Base-by-base conservation (phyloP, 2,329 filamentous ascomycete species). In the Chaetoscypha palmicola region DNA sequence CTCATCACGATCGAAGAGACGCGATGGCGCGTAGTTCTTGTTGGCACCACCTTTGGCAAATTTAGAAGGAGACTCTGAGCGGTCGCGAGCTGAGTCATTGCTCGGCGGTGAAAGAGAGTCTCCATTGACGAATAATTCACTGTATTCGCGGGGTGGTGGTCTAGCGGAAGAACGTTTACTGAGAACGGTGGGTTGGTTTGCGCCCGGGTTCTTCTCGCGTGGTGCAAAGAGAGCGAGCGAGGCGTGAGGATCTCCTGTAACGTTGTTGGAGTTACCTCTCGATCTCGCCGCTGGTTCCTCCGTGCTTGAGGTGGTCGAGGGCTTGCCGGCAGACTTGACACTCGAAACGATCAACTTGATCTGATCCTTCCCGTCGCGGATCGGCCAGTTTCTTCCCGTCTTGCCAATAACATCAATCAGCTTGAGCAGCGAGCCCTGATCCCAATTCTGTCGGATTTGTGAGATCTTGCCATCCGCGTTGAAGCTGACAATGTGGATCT, bases 401-500 rank as follows among this genome's bases (percentile, higher is more conserved):
- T 82, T 83, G 58, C 92, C 91, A 65, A 98, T 97, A 45, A 96
- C 81, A 50, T 96, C 90, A 52, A 96, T 76, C 65, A 94, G 84
- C 69, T 92, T 97, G 54, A 98, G 77, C 31, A 98, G 77, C 42
- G 88, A 84, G 49, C 82, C 90, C 66, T 98, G 92, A 64, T 98
- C 92, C 92, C 92, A 98, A 64, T 84, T 87, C 55, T 91, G 79
- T 56, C 91, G 86, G 52, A 97, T 86, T 64, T 92, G 87, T 47
- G 76, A 65, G 62, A 98, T 96, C 68, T 87, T 89, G 63, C 80
- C 77, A 36, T 83, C 66, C 53, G 66, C 62, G 64, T 94, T 77
- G 66, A 96, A 95, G 46, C 79, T 77, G 54, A 98, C 90, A 52
- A 97, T 81, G 69, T 98, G 92, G 57, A 83, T 77, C 87, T 92